These are phyloP conservation scores for Heimioporus punctisporus DNA, from an alignment of 1,284 basidiomycete species.

Conservation along the genomic window DNA sequence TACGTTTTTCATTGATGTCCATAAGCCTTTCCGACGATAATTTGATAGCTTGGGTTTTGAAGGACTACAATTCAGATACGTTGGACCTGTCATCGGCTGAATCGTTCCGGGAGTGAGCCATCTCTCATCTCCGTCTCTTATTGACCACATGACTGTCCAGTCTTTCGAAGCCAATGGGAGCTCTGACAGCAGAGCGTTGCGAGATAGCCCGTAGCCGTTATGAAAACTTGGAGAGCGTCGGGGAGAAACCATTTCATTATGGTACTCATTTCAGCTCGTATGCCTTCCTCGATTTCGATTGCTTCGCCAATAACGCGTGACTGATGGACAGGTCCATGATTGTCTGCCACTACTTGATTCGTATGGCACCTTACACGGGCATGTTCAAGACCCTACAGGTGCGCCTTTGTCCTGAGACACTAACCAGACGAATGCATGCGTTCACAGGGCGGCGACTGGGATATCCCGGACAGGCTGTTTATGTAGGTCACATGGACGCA, in stretches of 20 bases:
- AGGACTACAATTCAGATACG: constrained; percentile 80
- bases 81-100: constrained; percentile 71
- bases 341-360: constrained; percentile 93
- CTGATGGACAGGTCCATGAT: constrained; percentile 74
- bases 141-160: constrained; percentile 35
- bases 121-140: constrained; percentile 1
- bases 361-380: constrained; percentile 88
- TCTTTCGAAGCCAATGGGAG: constrained; percentile 91
- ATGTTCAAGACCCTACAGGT: constrained; percentile 92
- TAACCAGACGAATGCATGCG: not conserved
- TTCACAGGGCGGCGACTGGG: constrained; percentile 86
- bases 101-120: constrained; percentile 77
- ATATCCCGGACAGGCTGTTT: constrained; percentile 94
- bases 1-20: constrained; percentile 38
- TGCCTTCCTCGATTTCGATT: not conserved
- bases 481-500: constrained; percentile 42
- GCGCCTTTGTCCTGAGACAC: not conserved
- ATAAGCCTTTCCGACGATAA: not conserved
- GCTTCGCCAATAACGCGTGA: not conserved
- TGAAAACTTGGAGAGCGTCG: constrained; percentile 77
- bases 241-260: constrained; percentile 89
- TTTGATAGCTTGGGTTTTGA: constrained; percentile 78
- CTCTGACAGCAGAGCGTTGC: constrained; percentile 73
- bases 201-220: constrained; percentile 81
- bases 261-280: constrained; percentile 93